Evolutionary conservation across 306 rosid species (phyloP).

Genomic region (Cicer pinnatifidum): DNA sequence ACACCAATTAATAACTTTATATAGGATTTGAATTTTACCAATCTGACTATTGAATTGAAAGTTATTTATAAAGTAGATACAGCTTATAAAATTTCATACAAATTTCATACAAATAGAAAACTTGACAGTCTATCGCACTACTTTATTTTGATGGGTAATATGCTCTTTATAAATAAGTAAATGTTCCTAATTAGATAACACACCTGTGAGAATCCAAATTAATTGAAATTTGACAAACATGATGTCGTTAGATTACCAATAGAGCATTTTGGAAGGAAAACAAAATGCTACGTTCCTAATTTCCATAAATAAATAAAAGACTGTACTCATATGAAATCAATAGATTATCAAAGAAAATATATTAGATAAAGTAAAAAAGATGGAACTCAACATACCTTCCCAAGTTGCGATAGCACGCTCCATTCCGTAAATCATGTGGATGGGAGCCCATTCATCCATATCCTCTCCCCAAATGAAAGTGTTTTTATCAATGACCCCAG

Average conservation of each 20-base stretch:
- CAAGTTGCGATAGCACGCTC: constrained; percentile 94
- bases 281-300: constrained; percentile 13
- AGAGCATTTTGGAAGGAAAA: not conserved
- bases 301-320: constrained; percentile 24
- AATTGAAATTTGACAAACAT: not conserved
- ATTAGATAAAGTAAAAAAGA: not conserved
- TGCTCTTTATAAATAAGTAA: not conserved
- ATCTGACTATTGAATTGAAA: too few relatives aligned
- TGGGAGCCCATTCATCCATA: constrained; percentile 96
- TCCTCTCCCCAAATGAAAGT: constrained; percentile 99
- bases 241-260: not conserved
- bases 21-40: too few relatives aligned
- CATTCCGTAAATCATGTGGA: constrained; percentile 95
- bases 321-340: not conserved
- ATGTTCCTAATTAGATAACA: not conserved
- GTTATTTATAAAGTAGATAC: too few relatives aligned
- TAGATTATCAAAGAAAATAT: constrained; percentile 13
- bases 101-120: too few relatives aligned
- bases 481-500: constrained; percentile 86
- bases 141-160: not conserved
- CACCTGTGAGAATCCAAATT: not conserved
- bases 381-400: constrained; percentile 72
- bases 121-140: not conserved
- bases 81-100: too few relatives aligned
- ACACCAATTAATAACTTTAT: too few relatives aligned